Evolutionary conservation across 2,329 filamentous ascomycete genomes (phyloP), one percentile per base, ranked within the genome.

Genomic region (Hypoxylon sp.): DNA sequence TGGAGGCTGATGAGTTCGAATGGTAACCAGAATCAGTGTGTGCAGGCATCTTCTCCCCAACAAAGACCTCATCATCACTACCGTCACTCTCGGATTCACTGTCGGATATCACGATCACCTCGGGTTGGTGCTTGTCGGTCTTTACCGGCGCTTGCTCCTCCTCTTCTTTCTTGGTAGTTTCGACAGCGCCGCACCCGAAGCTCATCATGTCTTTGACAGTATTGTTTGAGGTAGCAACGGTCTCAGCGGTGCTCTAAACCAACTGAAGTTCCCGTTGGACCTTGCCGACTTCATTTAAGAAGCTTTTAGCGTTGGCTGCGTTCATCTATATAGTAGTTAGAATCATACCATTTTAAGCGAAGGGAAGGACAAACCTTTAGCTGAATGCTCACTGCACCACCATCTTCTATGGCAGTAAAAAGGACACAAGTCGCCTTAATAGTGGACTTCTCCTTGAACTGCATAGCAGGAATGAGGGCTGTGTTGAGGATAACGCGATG

Each of bases 401-500:
- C 72, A 15, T 77, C 82, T 61, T 86, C 82, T 52, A 86, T 81
- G 7, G 83, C 83, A 1, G 81, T 86, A 62, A 87, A 87, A 26
- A 86, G 65, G 15, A 96, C 82, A 43, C 83, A 80, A 36, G 91
- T 79, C 32, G 84, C 81, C 70, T 90, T 90, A 55, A 88, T 81
- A 30, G 82, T 84, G 20, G 90, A 86, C 63, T 88, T 88, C 41
- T 91, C 84, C 53, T 91, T 87, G 65, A 95, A 90, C 32, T 84
- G 84, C 81, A 95, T 89, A 4, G 86, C 83, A 49, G 89, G 87
- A 52, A 91, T 82, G 51, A 97, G 79, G 1, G 86, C 84, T 1
- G 89, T 90, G 73, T 97, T 97, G 40, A 97, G 77, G 55, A 96
- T 86, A 44, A 97, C 85, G 15, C 91, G 84, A 64, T 92, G 86